Evolutionary conservation across 441 rosid species (phyloP), one percentile per base, ranked within the genome.

Genomic region (Pelargonium fulgidum): DNA sequence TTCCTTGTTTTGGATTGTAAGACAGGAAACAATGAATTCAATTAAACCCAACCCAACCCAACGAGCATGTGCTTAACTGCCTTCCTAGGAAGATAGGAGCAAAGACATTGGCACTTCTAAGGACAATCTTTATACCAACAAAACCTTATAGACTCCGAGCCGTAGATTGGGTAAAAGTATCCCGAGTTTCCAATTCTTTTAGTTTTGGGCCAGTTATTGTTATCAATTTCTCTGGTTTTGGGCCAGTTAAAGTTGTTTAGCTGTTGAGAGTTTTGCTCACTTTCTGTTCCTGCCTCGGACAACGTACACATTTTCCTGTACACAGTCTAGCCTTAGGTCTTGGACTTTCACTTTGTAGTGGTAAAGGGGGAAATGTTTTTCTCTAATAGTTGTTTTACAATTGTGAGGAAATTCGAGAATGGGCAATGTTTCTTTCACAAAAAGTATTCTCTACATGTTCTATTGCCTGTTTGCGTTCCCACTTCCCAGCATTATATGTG

Each of bases 201-300:
- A 4, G 17, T 48, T 48, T 48, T 48, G 56, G 6, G 3, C n/a
- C 56, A 48, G 16, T 1, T 5, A 48, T 13, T 4, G 14, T 48
- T 48, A 48, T n/a, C 56, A 48, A 13, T 48, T 48, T 48, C 56
- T 48, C 56, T 13, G 56, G 56, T 48, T 48, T 11, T 48, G 56
- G 13, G 1, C 13, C 17, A 48, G 13, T 3, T 4, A 47, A 47
- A 47, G n/a, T 4, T 47, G 24, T 22, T 22, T 22, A 22, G 24
- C 24, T 22, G 24, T 22, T 22, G 24, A 22, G 24, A 22, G 24
- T 22, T 22, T 22, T 22, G 24, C 24, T 22, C 24, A 22, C 24
- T 22, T 22, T 22, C 24, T 26, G 33, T 26, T 26, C 3, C 3
- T 26, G 33, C 33, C 33, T 26, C 33, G 33, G 33, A 26, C 33